Base-by-base conservation (phyloP, 2,329 filamentous ascomycete species). In the Stachybotrys elegans region DNA sequence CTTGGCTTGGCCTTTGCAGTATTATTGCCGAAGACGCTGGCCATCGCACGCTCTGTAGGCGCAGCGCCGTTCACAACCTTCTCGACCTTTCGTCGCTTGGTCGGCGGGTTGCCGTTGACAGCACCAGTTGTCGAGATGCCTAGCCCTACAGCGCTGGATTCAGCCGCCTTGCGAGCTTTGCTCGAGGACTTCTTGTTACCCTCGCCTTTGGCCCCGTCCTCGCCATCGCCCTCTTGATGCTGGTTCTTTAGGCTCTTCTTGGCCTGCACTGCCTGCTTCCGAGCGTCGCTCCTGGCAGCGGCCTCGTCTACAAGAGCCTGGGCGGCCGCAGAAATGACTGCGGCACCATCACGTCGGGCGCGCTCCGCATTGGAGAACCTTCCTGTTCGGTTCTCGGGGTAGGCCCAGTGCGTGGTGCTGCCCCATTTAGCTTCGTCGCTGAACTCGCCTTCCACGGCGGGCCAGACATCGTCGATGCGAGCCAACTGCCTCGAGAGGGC, bases 351-450 rank as follows among this genome's bases (percentile, higher is more conserved):
- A 51, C 88, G 81, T 48, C 89, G 78, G 39, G 86, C 83, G 21
- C 85, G 77, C 60, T 94, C 88, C 23, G 83, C 81, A 36, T 82
- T 76, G 20, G 79, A 81, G n/a, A 76, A 71, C 55, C 76, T 77
- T 25, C 71, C 71, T 25, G 81, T 77, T 51, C 92, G 85, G 58
- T 88, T 89, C 56, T 92, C 87, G 17, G 88, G 86, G 62, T 97
- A 97, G 40, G 92, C 93, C 93, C 93, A 98, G 65, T 98, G 93
- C 42, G 82, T 88, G 47, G 83, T 78, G 67, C 90, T 97, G 42
- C 94, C 93, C 70, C 90, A 84, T 66, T 94, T 88, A 43, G 93
- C 89, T 66, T 97, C 90, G 49, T 96, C 90, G 66, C 88, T 95
- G 59, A 98, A 88, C 64, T 98, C 93, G 47, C 77, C 74, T 51